A percentile compares a stretch with the other conserved stretches of the same genome.
Conservation (phyloP, 495 filamentous ascomycete species). For the Xylaria venustula region DNA sequence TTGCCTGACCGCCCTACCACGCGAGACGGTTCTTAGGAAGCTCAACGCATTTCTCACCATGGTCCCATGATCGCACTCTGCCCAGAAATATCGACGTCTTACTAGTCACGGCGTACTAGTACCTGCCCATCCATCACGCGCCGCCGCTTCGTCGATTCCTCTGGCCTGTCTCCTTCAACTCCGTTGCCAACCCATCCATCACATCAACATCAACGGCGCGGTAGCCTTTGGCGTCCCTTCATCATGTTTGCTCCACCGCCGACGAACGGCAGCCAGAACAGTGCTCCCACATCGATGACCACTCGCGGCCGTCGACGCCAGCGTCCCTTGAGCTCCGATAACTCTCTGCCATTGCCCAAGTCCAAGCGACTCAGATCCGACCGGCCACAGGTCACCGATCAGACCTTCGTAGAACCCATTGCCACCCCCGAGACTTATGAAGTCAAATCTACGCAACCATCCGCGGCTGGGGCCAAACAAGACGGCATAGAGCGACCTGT, state of each 20-base stretch:
- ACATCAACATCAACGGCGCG: not conserved
- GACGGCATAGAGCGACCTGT: slow-evolving; percentile 43
- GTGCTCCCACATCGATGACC: slow-evolving; percentile 48
- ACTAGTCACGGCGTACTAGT: slow-evolving; percentile 14
- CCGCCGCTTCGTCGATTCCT: slow-evolving; percentile 5
- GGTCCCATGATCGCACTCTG: slow-evolving; percentile 24
- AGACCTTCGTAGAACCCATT: slow-evolving; percentile 50
- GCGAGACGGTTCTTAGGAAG: not conserved
- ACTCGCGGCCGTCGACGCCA: slow-evolving; percentile 62
- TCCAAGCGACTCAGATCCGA: slow-evolving; percentile 68
- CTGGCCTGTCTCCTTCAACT: slow-evolving; percentile 7
- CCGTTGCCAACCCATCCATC: slow-evolving; percentile 7
- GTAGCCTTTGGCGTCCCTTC: not conserved
- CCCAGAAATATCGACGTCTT: slow-evolving; percentile 21
- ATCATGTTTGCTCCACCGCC: slow-evolving; percentile 64
- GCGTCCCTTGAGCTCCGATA: slow-evolving; percentile 64
- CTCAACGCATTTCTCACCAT: not conserved
- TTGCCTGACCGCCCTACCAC: slow-evolving; percentile 4
- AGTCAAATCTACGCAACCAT: slow-evolving; percentile 44
- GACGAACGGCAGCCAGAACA: slow-evolving; percentile 37
- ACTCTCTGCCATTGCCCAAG: slow-evolving; percentile 61
- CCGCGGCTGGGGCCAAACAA: slow-evolving; percentile 40
- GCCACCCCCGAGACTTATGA: slow-evolving; percentile 45
- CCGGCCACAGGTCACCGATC: slow-evolving; percentile 49
- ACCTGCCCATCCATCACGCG: slow-evolving; percentile 2